These are phyloP conservation scores for Thielaviopsis musarum DNA, from an alignment of 2,329 filamentous ascomycete genomes.

Conservation along the genomic window DNA sequence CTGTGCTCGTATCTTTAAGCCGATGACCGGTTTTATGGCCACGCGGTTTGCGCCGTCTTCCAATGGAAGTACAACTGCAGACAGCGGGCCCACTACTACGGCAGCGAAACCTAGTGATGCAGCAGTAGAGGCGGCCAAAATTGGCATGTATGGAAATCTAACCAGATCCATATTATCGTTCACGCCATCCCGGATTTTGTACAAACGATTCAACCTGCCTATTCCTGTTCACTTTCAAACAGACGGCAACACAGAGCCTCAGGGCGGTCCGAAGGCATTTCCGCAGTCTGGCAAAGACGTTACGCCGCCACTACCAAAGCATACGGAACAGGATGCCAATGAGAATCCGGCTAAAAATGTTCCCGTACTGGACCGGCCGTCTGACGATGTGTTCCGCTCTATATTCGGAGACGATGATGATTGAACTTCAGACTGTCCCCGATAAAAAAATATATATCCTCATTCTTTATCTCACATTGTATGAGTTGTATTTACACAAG, in stretches of 20 bases:
- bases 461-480: background rate
- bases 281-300: background rate
- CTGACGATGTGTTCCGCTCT: constrained; percentile 11
- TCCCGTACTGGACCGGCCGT: background rate
- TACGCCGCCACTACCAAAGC: background rate
- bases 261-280: background rate
- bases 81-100: constrained; percentile 9
- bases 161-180: constrained; percentile 59
- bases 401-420: constrained; percentile 12
- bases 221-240: constrained; percentile 42
- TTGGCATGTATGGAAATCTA: constrained; percentile 87
- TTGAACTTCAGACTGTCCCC: background rate
- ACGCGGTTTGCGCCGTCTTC: constrained; percentile 71
- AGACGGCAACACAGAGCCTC: background rate
- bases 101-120: constrained; percentile 38
- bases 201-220: constrained; percentile 84
- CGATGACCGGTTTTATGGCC: constrained; percentile 83
- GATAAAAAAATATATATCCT: background rate
- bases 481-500: background rate
- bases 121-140: constrained; percentile 67
- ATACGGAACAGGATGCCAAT: background rate
- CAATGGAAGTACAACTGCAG: constrained; percentile 21
- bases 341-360: background rate
- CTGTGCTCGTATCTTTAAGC: constrained; percentile 62
- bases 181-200: constrained; percentile 68